Base-by-base conservation (phyloP, 768 basidiomycete genomes). In the Crepidotus variabilis region DNA sequence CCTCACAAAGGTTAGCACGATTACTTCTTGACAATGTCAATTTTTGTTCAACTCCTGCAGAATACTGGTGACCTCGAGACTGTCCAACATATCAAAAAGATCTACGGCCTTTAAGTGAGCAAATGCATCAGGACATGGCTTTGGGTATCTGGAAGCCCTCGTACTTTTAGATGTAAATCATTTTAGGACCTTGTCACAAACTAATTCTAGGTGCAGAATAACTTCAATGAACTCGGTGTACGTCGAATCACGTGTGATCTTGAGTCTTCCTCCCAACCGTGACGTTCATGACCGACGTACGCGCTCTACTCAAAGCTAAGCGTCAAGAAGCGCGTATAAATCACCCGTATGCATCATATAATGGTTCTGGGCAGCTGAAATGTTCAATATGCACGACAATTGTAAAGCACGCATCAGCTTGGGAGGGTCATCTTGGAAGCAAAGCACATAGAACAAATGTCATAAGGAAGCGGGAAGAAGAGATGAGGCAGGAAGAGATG, bases 361-460 rank as follows among this genome's bases (percentile, higher is more conserved):
- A 72, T 22, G 62, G 81, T 3, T 72, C 72, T 23, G 88, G 90
- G 47, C 86, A 88, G 64, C 75, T 94, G 24, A 81, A 84, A 56
- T 94, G 91, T 62, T 64, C 75, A 3, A 80, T 84, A 22, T 94
- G 91, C 64, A 77, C 77, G 1, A 78, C 74, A 10, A 56, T 71
- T 18, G 77, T 94, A 55, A 93, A 92, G 63, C 84, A 91, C 63
- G 80, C 88, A 2, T 83, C 87, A 22, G 87, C 88, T n/a, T 94
- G 91, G 91, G 85, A 91, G 57, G 90, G 91, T 20, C 91, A 94
- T 70, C 68, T 94, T 18, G 90, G 87, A 11, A 90, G 87, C 72
- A 93, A 93, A 72, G 71, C 71, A 1, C 91, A 94, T 67, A 83
- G 91, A 33, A 85, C 77, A 39, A 86, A 83, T 63, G 83, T 86